Base-by-base conservation (phyloP, 257 asterid genomes). In the Nicotiana benthamiana region DNA sequence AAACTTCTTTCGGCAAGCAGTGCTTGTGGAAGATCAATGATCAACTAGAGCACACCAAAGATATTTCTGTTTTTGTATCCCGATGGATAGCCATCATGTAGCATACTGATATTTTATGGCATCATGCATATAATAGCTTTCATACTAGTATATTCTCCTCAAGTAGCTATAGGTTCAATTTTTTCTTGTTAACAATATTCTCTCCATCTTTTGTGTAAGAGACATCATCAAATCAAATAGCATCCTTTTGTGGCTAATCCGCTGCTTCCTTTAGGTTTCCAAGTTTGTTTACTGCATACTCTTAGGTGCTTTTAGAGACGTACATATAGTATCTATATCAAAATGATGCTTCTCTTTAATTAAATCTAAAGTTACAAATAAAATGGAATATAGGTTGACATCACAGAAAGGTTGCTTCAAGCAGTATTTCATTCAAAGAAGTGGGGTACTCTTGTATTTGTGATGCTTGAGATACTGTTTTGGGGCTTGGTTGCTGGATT, bases 401-500 rank as follows among this genome's bases (percentile, higher is more conserved):
- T 74, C n/a, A 74, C 61, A 24, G 67, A 77, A 26, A 77, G 81
- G 72, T 77, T 56, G 32, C 28, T 59, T 56, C 67, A 62, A 77
- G 72, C 57, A 59, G 81, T 34, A 62, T 12, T 77, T 57, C 27
- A 57, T 77, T 59, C 59, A 77, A 62, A 34, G 78, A 74, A 74
- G 78, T 74, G 67, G 67, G 80, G 80, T 77, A 40, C 66, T 32
- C 24, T 77, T 56, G 80, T 59, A 54, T 77, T 77, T 77, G 80
- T 77, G 80, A 61, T 74, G 9, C 78, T 74, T 74, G 68, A 77
- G 70, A 77, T 77, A 56, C 22, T 40, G 54, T 34, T 77, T 77
- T 77, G 81, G 81, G 72, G 72, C 51, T 56, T 30, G 66, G 40
- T 77, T 77, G 81, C 68, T 77, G 81, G 68, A n/a, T 59, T 77